phyloP scores from a whole-genome alignment of 2,329 filamentous ascomycete species.

The Penicillium sp. region DNA sequence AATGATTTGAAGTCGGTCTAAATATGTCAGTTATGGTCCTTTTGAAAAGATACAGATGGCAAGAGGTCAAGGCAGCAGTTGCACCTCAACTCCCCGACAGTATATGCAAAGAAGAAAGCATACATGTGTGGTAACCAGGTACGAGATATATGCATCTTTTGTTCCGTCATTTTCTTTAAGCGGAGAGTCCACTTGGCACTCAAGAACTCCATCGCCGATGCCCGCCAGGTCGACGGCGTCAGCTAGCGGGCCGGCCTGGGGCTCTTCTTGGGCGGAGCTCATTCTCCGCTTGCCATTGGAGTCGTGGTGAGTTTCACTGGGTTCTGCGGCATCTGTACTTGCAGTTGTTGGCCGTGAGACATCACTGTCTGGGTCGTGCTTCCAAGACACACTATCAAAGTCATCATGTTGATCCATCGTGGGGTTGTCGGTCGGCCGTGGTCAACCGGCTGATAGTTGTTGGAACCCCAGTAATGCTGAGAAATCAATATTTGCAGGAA shows the following conservation, averaged over 20 bases:
- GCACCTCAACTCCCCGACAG: neutral
- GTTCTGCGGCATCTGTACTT: conserved; percentile 43
- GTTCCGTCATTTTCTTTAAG: conserved; percentile 95
- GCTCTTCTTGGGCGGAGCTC: conserved; percentile 47
- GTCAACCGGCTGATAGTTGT: conserved; percentile 17
- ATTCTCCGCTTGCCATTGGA: conserved; percentile 52
- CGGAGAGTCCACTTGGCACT: conserved; percentile 78
- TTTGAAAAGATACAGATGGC: neutral
- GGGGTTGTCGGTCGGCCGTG: conserved; percentile 20
- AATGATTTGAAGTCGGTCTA: conserved; percentile 95
- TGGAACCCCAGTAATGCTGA: conserved; percentile 10
- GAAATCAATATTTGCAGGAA: neutral
- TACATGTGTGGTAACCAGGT: conserved; percentile 88
- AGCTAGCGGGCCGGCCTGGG: conserved; percentile 52
- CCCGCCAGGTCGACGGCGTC: conserved; percentile 62
- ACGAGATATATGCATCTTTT: conserved; percentile 95
- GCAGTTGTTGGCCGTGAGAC: conserved; percentile 43
- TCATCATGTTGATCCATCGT: conserved; percentile 60
- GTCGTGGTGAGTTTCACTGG: conserved; percentile 37
- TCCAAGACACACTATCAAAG: conserved; percentile 81
- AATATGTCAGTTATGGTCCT: conserved; percentile 15
- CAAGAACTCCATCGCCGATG: conserved; percentile 70
- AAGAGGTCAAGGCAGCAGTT: conserved; percentile 21
- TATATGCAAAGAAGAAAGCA: conserved; percentile 29
- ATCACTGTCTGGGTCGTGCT: conserved; percentile 58